Conservation (phyloP, 2,329 filamentous ascomycete species). For the Scedosporium apiospermum region DNA sequence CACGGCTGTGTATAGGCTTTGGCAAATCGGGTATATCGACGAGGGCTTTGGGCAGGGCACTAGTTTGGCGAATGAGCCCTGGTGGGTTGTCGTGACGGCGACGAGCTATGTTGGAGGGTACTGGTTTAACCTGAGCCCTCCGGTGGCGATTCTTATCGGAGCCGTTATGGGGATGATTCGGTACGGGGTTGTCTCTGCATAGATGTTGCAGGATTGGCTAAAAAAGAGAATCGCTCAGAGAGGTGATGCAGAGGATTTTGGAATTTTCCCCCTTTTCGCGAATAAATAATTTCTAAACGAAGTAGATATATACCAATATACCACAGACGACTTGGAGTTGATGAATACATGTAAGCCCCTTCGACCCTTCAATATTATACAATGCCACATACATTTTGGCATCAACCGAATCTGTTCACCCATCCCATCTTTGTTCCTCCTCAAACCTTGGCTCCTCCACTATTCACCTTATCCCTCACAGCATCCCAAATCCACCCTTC, state of each 20-base stretch:
- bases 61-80: conserved; percentile 48
- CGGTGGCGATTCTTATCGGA: conserved; percentile 22
- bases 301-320: too few relatives aligned
- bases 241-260: too few relatives aligned
- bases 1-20: conserved; percentile 54
- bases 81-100: conserved; percentile 53
- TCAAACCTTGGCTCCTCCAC: background rate
- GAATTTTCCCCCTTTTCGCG: background rate
- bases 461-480: conserved; percentile 22
- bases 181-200: conserved; percentile 18
- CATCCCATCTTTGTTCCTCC: background rate
- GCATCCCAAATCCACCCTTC: conserved; percentile 31
- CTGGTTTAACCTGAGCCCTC: conserved; percentile 21
- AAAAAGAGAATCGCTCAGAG: background rate
- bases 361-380: background rate
- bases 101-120: conserved; percentile 22
- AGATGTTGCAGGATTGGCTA: background rate
- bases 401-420: background rate
- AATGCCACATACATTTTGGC: background rate
- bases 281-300: background rate
- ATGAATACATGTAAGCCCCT: background rate
- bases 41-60: conserved; percentile 35
- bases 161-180: conserved; percentile 23
- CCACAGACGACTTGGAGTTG: background rate
- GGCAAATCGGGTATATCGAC: conserved; percentile 52